Conservation (phyloP, 768 basidiomycete genomes). For the Xerocomellus amylosporus region DNA sequence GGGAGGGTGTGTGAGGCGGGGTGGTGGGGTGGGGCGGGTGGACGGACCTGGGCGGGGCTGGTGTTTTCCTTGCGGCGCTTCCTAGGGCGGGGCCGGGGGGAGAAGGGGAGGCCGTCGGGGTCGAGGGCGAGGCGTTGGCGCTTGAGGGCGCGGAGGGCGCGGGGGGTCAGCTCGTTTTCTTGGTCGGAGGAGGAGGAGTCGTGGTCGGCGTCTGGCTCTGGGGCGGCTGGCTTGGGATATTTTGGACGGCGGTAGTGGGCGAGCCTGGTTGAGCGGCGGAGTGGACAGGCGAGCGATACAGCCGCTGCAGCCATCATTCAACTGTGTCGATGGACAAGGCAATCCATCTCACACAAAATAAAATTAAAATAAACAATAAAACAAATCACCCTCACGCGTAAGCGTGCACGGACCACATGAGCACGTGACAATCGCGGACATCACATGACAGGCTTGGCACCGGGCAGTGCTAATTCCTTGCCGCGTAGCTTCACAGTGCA, state of each 20-base stretch:
- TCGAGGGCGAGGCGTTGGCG: conserved; percentile 33
- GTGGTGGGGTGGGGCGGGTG: not conserved
- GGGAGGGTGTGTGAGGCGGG: not conserved
- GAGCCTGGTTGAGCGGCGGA: conserved; percentile 29
- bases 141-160: conserved; percentile 35
- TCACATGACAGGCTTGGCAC: too few relatives aligned
- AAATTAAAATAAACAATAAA: not conserved
- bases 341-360: not conserved
- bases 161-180: conserved; percentile 33
- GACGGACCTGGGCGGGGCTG: not conserved
- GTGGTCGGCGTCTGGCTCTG: conserved; percentile 20
- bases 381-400: not conserved
- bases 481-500: too few relatives aligned
- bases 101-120: conserved; percentile 26
- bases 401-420: not conserved
- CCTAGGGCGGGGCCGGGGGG: conserved; percentile 9
- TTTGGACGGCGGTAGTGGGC: conserved; percentile 9
- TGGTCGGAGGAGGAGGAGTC: conserved; percentile 22
- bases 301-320: conserved; percentile 30
- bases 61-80: conserved; percentile 26
- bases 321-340: conserved; percentile 11
- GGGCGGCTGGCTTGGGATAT: not conserved
- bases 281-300: conserved; percentile 29
- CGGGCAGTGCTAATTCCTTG: too few relatives aligned
- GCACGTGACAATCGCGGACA: too few relatives aligned